phyloP scores from a whole-genome alignment of 179 eudicot species.

The Camellia oleifera region DNA sequence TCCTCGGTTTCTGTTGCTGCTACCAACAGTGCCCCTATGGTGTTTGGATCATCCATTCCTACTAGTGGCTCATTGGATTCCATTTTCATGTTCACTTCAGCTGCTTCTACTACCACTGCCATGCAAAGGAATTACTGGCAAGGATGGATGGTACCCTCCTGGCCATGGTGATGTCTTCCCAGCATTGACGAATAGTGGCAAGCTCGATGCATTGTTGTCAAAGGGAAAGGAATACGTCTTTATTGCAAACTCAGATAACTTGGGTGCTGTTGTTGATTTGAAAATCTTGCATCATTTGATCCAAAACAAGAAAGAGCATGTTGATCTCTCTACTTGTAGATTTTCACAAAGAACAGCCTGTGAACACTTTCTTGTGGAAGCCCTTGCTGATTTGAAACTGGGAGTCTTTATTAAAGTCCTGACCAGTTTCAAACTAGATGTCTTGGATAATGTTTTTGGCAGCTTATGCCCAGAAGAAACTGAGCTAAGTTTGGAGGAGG shows the following conservation, averaged over 20 bases:
- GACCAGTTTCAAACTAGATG: conserved; percentile 46
- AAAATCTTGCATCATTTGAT: no score
- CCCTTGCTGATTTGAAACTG: conserved; percentile 63
- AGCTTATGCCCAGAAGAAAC: conserved; percentile 24
- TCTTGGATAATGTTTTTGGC: conserved; percentile 28
- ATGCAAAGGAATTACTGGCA: conserved; percentile 74
- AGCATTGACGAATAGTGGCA: conserved; percentile 92
- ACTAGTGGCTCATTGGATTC: conserved; percentile 20
- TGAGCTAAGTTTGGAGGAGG: conserved; percentile 15
- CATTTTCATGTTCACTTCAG: conserved; percentile 26
- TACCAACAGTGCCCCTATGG: conserved; percentile 21
- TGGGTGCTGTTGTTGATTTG: conserved; percentile 96
- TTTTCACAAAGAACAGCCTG: conserved; percentile 37
- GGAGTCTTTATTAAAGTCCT: conserved; percentile 58
- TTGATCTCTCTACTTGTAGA: conserved; percentile 44
- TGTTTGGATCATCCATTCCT: conserved; percentile 29
- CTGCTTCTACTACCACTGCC: conserved; percentile 25
- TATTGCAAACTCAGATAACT: conserved; percentile 93
- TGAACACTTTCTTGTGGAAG: conserved; percentile 35
- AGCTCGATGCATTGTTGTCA: conserved; percentile 78
- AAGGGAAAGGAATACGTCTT: conserved; percentile 98
- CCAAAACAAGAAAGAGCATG: no score
- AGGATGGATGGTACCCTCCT: conserved; percentile 99
- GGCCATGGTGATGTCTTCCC: conserved; percentile 99
- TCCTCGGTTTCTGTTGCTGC: conserved; percentile 23